Evolutionary conservation across 805 yeast species (phyloP).

Genomic region (Metschnikowia aberdeeniae): DNA sequence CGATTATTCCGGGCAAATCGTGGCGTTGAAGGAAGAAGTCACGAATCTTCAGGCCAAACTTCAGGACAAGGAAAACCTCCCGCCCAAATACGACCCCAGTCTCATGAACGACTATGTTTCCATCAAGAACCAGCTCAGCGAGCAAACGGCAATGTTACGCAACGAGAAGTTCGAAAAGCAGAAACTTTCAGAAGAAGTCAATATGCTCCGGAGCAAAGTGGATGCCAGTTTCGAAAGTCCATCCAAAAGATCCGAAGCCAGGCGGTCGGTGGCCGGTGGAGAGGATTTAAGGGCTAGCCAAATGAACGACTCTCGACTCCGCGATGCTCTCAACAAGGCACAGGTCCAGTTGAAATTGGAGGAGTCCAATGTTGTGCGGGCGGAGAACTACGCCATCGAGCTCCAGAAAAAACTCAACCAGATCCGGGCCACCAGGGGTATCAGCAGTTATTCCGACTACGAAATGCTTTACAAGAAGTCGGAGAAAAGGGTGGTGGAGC

Average conservation of each 20-base stretch:
- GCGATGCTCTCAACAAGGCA: constrained; percentile 46
- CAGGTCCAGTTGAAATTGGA: constrained; percentile 49
- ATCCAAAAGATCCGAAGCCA: constrained; percentile 16
- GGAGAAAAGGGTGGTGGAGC: constrained; percentile 29
- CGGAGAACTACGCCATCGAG: constrained; percentile 46
- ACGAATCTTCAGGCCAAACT: constrained; percentile 19
- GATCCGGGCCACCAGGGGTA: constrained; percentile 38
- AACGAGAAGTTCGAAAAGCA: constrained; percentile 44
- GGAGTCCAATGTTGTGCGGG: constrained; percentile 46
- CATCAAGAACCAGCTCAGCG: constrained; percentile 50
- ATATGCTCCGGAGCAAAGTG: constrained; percentile 48
- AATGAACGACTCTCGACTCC: constrained; percentile 11
- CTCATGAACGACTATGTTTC: constrained; percentile 43
- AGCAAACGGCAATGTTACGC: constrained; percentile 45
- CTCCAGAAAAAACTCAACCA: constrained; percentile 40
- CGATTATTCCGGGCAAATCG: constrained; percentile 27
- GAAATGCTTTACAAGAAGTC: constrained; percentile 35
- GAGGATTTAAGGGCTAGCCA: constrained; percentile 22
- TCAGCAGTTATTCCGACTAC: constrained; percentile 30
- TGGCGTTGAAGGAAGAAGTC: constrained; percentile 22
- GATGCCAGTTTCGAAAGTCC: constrained; percentile 17
- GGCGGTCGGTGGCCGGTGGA: constrained; percentile 34
- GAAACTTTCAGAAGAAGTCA: constrained; percentile 52
- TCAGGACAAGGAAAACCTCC: constrained; percentile 36
- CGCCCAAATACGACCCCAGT: constrained; percentile 27